Base-by-base conservation (phyloP, 768 basidiomycete genomes). In the Krasilnikovozyma curviuscula region DNA sequence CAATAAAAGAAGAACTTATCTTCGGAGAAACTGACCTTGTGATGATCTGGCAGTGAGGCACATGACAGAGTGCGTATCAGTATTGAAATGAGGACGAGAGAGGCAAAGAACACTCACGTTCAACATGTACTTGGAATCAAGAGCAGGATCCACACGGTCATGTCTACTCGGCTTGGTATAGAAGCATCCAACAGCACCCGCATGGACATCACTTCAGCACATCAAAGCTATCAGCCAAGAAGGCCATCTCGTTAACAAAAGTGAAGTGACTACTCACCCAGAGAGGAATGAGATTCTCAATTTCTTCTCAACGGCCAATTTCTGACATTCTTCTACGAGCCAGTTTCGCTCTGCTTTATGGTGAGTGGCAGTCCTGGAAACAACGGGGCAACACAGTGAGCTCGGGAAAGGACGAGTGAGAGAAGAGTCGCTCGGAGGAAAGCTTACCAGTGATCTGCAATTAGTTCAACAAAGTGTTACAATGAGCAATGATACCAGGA, bases 141-240 rank as follows among this genome's bases (percentile, higher is more conserved):
- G 54, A 2, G 63, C 59, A 1, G 83, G 76, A 3, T 67, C 61
- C 6, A 79, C 38, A 39, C 71, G 72, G 33, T 54, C 60, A 56
- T 3, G 66, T 59, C 30, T 64, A 66, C 33, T 40, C 37, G 46
- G 50, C 42, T 48, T 46, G 46, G 59, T 59, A 3, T 57, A 61
- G 54, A 88, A 66, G 3, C 78, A 63, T 2, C 81, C 82, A 0
- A 86, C 82, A 1, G 83, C 81, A 0, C 82, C 82, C 56, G 82
- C 82, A 60, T 95, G 91, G 13, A 95, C 91, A 61, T 98, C 89
- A n/a, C n/a, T n/a, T n/a, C n/a, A n/a, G n/a, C n/a, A n/a, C n/a
- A n/a, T n/a, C n/a, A n/a, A n/a, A n/a, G n/a, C n/a, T n/a, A n/a
- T n/a, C n/a, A n/a, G n/a, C n/a, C n/a, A n/a, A n/a, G n/a, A n/a